Base-by-base conservation (phyloP, 148 eudicot genomes). In the Chenopodium formosanum region DNA sequence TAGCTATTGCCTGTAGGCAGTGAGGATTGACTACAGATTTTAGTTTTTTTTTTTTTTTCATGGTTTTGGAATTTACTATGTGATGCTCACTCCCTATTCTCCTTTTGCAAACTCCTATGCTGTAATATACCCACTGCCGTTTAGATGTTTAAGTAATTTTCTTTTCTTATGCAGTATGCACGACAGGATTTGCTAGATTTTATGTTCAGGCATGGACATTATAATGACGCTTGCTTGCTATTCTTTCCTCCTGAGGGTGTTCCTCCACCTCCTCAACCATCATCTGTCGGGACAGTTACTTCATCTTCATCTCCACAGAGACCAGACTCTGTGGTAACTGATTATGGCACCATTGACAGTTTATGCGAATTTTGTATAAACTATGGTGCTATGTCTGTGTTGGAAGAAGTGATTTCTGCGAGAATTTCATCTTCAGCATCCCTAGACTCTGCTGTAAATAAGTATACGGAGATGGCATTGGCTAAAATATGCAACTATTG, bases 121-220 rank as follows among this genome's bases (percentile, higher is more conserved):
- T 70, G 27, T 56, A n/a, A 2, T 22, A 19, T 68, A 2, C 44
- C 25, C n/a, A 76, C 10, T 5, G 1, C 29, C 66, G 8, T 62
- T 50, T 9, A 6, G 19, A 19, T 40, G 48, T 74, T 68, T 40
- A 29, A 22, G 29, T 73, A 23, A 14, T 69, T 23, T 12, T 78
- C 76, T 84, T 22, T 77, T 75, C 73, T 47, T 80, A 17, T 93
- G 92, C 90, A 95, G 98, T 96, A 90, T 89, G 95, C 95, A 80
- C 94, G 97, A 58, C 93, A 87, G 82, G 88, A 96, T 82, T 79
- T 96, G 86, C 94, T 94, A 68, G 88, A 85, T 70, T 96, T 96
- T 85, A 92, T 94, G 99, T 96, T 96, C 86, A 85, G 92, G 87
- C 99, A 96, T 88, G 99, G 99, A 32, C 93, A 90, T 81, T 96